These are phyloP conservation scores for Hypoxylon lenormandii DNA, from an alignment of 495 filamentous ascomycete species.

Conservation along the genomic window DNA sequence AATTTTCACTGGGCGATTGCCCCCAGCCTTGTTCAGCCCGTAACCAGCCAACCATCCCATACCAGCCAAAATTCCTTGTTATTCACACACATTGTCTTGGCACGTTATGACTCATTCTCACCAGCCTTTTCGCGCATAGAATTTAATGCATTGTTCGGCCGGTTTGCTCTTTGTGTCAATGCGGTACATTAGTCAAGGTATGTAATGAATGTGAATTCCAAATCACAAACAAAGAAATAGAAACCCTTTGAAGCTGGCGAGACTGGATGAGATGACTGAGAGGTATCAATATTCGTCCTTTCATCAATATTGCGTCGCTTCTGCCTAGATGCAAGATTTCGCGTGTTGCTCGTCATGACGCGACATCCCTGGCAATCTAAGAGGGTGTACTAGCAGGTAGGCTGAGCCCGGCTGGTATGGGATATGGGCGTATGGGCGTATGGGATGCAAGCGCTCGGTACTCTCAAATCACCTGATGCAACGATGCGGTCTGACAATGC, in stretches of 20 bases:
- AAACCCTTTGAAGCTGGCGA: too few relatives aligned
- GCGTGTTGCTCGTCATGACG: conserved; percentile 35
- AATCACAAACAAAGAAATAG: too few relatives aligned
- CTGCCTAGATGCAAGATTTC: conserved; percentile 17
- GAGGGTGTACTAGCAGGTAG: conserved; percentile 22
- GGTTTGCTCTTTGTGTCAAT: conserved; percentile 1
- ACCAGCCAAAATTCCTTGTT: conserved; percentile 42
- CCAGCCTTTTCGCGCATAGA: conserved; percentile 5
- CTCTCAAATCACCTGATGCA: conserved; percentile 48
- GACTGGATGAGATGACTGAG: too few relatives aligned
- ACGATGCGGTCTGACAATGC: conserved; percentile 48
- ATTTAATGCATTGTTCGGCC: conserved; percentile 35
- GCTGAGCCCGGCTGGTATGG: conserved; percentile 37
- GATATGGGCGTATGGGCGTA: neutral
- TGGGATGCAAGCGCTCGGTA: conserved; percentile 45
- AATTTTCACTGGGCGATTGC: conserved; percentile 17
- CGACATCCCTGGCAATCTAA: conserved; percentile 29
- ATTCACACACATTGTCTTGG: conserved; percentile 39
- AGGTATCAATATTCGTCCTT: neutral
- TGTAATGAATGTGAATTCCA: neutral
- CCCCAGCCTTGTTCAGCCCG: conserved; percentile 43
- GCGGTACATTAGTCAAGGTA: neutral
- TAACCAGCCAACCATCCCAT: too few relatives aligned
- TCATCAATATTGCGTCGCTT: neutral
- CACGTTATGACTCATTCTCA: conserved; percentile 43